These are phyloP conservation scores for Boletus bicolor DNA, from an alignment of 768 basidiomycete species.

Conservation along the genomic window DNA sequence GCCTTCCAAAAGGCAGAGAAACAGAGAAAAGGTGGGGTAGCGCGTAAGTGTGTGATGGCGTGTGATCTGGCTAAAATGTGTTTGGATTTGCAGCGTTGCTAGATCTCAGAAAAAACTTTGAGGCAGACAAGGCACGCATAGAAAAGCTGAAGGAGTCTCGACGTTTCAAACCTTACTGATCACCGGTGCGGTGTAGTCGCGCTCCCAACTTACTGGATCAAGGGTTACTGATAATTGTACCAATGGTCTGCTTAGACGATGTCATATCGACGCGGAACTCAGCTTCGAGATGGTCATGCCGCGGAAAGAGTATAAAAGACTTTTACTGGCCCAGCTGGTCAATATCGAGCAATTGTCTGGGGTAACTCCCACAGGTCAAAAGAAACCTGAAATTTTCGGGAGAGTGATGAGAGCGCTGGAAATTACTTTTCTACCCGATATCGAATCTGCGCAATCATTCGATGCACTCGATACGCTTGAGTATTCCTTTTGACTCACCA, in stretches of 20 bases:
- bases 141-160: constrained; percentile 58
- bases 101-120: constrained; percentile 73
- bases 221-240: background rate
- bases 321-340: too few species aligned
- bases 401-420: too few species aligned
- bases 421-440: too few species aligned
- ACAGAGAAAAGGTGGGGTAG: constrained; percentile 69
- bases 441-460: too few species aligned
- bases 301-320: too few species aligned
- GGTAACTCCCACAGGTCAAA: too few species aligned
- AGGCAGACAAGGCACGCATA: constrained; percentile 71
- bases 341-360: too few species aligned
- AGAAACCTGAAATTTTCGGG: too few species aligned
- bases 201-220: background rate
- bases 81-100: constrained; percentile 43
- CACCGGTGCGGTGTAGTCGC: background rate
- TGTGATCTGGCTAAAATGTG: background rate
- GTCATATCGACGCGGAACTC: background rate
- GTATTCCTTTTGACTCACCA: too few species aligned
- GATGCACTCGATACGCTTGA: too few species aligned
- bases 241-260: background rate
- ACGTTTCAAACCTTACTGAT: constrained; percentile 85
- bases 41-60: background rate
- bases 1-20: constrained; percentile 89
- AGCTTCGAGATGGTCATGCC: too few species aligned